Conservation (phyloP, 2,329 filamentous ascomycete species). For the Daldinia sp. region DNA sequence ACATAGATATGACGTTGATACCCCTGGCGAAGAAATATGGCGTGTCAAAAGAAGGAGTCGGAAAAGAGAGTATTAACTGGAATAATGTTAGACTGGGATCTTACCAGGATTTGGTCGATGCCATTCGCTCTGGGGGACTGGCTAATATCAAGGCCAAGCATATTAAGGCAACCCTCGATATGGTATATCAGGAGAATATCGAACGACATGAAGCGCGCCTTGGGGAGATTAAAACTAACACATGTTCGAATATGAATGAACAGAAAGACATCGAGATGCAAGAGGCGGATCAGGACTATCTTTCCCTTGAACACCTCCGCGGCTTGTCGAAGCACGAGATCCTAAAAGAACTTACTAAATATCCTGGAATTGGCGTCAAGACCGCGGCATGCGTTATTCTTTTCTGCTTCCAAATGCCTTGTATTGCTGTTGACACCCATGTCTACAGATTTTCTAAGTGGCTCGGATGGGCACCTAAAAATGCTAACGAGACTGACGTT, state of each 20-base stretch:
- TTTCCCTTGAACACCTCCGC: conserved; percentile 64
- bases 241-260: conserved; percentile 50
- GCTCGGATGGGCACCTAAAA: conserved; percentile 64
- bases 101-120: conserved; percentile 68
- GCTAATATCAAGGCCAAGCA: conserved; percentile 74
- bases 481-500: conserved; percentile 55
- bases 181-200: conserved; percentile 74
- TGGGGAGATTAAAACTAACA: conserved; percentile 52
- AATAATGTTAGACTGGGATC: conserved; percentile 70
- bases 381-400: conserved; percentile 65
- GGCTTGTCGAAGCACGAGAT: conserved; percentile 55
- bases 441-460: conserved; percentile 61
- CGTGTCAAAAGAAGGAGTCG: conserved; percentile 64
- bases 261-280: conserved; percentile 66
- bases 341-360: conserved; percentile 59
- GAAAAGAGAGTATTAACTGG: conserved; percentile 79
- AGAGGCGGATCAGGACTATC: conserved; percentile 63
- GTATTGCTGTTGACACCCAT: conserved; percentile 67
- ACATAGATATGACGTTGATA: conserved; percentile 70
- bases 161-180: conserved; percentile 77
- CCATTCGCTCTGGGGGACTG: conserved; percentile 76
- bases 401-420: conserved; percentile 61
- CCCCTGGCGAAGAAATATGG: conserved; percentile 72
- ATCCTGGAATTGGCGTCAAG: conserved; percentile 65
- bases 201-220: conserved; percentile 54